Evolutionary conservation across 768 basidiomycete species (phyloP).

Genomic region (Leucosporidium scottii): DNA sequence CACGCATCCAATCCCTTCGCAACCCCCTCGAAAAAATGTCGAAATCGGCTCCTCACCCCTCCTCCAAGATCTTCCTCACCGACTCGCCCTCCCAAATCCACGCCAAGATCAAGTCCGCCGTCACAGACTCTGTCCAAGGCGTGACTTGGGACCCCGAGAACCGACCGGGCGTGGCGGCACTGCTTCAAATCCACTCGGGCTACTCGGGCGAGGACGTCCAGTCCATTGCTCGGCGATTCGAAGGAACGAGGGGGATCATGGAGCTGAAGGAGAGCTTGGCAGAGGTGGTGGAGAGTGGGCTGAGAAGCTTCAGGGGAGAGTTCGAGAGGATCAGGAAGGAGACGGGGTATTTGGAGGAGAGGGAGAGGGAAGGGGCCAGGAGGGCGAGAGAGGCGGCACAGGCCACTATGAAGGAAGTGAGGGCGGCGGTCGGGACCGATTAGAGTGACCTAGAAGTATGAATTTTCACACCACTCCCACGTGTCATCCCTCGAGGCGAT

Average conservation of each 20-base stretch:
- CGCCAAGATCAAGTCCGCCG: constrained; percentile 67
- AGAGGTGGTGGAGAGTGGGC: constrained; percentile 60
- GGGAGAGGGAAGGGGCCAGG: constrained; percentile 59
- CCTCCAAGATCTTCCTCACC: constrained; percentile 79
- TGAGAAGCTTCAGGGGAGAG: constrained; percentile 62
- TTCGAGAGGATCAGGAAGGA: constrained; percentile 61
- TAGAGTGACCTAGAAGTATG: not conserved
- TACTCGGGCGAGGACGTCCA: constrained; percentile 52
- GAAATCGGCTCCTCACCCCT: constrained; percentile 71
- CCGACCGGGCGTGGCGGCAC: constrained; percentile 78
- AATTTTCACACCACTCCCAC: not conserved
- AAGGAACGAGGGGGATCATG: constrained; percentile 52
- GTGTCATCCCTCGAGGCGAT: not conserved
- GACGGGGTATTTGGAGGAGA: constrained; percentile 53
- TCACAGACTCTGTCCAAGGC: constrained; percentile 70
- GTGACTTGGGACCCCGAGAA: constrained; percentile 70
- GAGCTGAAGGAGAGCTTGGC: constrained; percentile 69
- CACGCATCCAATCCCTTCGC: constrained; percentile 75
- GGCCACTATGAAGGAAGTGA: constrained; percentile 61
- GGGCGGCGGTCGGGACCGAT: constrained; percentile 56
- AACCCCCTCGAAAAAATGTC: constrained; percentile 90
- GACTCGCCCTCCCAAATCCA: constrained; percentile 59
- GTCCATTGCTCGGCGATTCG: constrained; percentile 17
- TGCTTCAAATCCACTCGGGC: constrained; percentile 70
- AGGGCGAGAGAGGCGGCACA: constrained; percentile 59